Percentiles rank a stretch among this genome's conserved stretches.
These are phyloP conservation scores for Fusarium pseudograminearum DNA, from an alignment of 2,329 filamentous ascomycete genomes.

Conservation along the genomic window DNA sequence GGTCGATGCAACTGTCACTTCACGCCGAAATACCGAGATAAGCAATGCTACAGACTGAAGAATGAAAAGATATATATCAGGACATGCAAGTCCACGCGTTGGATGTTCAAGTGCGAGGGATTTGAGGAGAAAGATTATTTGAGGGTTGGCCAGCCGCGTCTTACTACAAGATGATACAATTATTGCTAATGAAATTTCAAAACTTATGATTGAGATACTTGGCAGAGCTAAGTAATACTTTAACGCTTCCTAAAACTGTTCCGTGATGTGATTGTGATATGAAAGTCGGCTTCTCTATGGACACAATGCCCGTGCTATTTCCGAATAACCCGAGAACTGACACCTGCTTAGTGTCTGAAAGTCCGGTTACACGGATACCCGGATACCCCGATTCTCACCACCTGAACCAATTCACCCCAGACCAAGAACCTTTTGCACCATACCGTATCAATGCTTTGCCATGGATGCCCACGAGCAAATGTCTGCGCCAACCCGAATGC, in stretches of 20 bases:
- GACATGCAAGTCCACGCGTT: not conserved
- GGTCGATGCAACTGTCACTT: not conserved
- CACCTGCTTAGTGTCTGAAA: not conserved
- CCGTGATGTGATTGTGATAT: not conserved
- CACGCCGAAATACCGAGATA: accelerated
- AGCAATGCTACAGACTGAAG: not conserved
- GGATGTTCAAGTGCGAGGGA: not conserved
- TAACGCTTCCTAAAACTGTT: not conserved
- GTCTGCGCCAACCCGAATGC: not conserved
- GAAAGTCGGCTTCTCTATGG: accelerated
- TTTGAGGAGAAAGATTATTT: not conserved
- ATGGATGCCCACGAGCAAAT: conserved; percentile 6
- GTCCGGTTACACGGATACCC: conserved; percentile 24
- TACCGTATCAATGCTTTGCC: not conserved
- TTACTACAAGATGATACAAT: not conserved
- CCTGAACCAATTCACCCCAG: not conserved
- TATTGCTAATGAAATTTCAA: accelerated
- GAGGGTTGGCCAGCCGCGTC: not conserved
- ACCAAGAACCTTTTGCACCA: not conserved
- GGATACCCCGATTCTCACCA: not conserved
- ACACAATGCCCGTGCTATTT: not conserved
- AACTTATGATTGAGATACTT: not conserved
- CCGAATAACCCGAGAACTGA: not conserved
- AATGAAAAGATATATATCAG: not conserved
- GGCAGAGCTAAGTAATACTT: accelerated